Evolutionary conservation across 345 rosid genomes (phyloP).

Genomic region (Trapa bicornis): DNA sequence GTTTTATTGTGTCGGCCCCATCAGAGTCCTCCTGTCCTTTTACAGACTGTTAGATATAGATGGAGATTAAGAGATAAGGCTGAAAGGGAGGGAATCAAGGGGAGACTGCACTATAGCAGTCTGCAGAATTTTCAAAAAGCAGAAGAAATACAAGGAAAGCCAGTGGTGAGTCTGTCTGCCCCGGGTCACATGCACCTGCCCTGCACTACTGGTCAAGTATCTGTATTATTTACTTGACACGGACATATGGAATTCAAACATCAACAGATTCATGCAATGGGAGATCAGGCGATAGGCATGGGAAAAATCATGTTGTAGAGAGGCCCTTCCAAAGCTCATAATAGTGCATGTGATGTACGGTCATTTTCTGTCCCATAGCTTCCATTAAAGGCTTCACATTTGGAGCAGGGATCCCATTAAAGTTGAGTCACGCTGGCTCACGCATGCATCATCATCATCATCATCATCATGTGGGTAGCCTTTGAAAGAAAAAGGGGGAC

Average conservation of each 20-base stretch:
- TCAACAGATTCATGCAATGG: too few species aligned
- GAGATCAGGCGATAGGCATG: too few species aligned
- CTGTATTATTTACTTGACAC: too few species aligned
- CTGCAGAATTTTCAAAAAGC: not conserved
- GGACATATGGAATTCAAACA: too few species aligned
- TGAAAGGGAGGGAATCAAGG: not conserved
- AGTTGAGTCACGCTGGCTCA: not conserved
- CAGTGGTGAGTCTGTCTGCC: not conserved
- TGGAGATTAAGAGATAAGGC: not conserved
- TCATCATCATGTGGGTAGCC: slow-evolving; percentile 1
- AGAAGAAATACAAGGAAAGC: not conserved
- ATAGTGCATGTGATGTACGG: not conserved
- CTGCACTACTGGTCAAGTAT: too few species aligned
- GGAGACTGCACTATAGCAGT: not conserved
- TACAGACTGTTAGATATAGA: not conserved
- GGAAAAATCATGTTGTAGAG: too few species aligned
- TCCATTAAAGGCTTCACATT: not conserved
- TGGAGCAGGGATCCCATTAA: not conserved
- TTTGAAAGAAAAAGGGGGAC: not conserved
- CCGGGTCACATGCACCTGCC: too few species aligned
- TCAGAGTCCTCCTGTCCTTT: not conserved
- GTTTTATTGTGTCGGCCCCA: not conserved
- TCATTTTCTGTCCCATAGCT: not conserved
- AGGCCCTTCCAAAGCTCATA: too few species aligned
- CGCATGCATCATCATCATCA: not conserved